Conservation (phyloP, 2,329 filamentous ascomycete species). For the Aspergillus viridinutans region DNA sequence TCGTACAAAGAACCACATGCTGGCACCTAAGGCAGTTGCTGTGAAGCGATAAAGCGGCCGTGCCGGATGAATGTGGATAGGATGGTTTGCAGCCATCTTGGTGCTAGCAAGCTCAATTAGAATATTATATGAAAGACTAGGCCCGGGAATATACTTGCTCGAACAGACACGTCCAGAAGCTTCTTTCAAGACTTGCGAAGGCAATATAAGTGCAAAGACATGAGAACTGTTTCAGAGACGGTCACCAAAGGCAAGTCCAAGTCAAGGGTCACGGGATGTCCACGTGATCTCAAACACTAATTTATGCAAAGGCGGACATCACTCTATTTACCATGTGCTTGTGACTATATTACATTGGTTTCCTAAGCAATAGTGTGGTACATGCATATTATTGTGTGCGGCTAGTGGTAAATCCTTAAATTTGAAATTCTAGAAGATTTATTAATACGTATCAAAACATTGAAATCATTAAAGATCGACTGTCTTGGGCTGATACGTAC, state of each 20-base stretch:
- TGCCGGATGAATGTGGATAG: constrained; percentile 53
- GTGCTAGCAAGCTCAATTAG: background rate
- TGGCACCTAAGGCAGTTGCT: constrained; percentile 81
- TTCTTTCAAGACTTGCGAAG: background rate
- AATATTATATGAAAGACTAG: background rate
- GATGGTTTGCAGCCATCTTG: constrained; percentile 40
- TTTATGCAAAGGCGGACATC: background rate
- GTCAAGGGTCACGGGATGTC: background rate
- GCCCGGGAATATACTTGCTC: background rate
- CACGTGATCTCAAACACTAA: background rate
- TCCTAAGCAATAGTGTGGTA: background rate
- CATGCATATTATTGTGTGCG: background rate
- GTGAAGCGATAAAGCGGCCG: constrained; percentile 75
- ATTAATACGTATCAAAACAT: background rate
- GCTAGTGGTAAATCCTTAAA: background rate
- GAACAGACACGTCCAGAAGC: background rate
- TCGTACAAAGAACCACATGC: constrained; percentile 98
- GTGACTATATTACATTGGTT: background rate
- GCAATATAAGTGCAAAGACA: background rate
- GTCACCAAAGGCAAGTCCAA: background rate
- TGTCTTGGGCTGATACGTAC: background rate
- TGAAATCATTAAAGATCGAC: background rate
- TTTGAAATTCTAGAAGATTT: background rate
- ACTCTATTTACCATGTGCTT: background rate
- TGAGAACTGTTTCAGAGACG: background rate